A percentile compares a stretch with the other conserved stretches of the same genome.
phyloP scores from a whole-genome alignment of 768 basidiomycete genomes.

The Mycena galopus region DNA sequence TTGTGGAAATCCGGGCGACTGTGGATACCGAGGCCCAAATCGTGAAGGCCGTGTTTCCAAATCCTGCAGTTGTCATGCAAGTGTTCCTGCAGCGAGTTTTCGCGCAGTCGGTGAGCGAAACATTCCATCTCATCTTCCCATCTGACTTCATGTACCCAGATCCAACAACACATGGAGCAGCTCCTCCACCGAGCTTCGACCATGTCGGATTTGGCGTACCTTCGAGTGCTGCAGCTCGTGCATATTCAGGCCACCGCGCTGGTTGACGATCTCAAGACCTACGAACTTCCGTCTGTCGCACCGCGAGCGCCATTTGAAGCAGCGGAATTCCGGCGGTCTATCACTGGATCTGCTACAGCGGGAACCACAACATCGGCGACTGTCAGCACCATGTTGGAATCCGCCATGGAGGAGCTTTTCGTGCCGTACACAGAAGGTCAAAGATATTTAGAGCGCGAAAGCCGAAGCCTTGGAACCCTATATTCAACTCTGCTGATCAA shows the following conservation, averaged over 20 bases:
- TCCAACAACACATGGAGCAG: constrained; percentile 96
- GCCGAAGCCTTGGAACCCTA: constrained; percentile 82
- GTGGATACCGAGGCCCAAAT: constrained; percentile 98
- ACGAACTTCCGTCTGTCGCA: constrained; percentile 82
- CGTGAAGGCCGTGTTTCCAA: constrained; percentile 98
- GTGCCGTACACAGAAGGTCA: constrained; percentile 93
- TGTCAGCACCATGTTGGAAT: constrained; percentile 92
- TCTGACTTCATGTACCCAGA: constrained; percentile 60
- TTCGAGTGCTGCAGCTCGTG: constrained; percentile 90
- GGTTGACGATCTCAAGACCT: constrained; percentile 92
- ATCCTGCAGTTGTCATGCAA: constrained; percentile 96
- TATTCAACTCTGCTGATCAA: constrained; percentile 78
- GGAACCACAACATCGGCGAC: constrained; percentile 65
- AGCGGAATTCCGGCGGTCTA: constrained; percentile 69
- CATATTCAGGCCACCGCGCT: constrained; percentile 83
- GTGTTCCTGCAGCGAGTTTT: constrained; percentile 98
- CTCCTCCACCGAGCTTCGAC: constrained; percentile 81
- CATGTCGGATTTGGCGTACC: constrained; percentile 90
- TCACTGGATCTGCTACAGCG: constrained; percentile 60
- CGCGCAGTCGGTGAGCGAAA: constrained; percentile 88
- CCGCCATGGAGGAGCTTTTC: constrained; percentile 95
- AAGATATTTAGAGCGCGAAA: constrained; percentile 93
- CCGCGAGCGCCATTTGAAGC: constrained; percentile 75
- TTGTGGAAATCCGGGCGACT: constrained; percentile 89
- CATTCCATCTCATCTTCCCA: not conserved